Base-by-base conservation (phyloP, 495 filamentous ascomycete genomes). In the Penicillium subrubescens region DNA sequence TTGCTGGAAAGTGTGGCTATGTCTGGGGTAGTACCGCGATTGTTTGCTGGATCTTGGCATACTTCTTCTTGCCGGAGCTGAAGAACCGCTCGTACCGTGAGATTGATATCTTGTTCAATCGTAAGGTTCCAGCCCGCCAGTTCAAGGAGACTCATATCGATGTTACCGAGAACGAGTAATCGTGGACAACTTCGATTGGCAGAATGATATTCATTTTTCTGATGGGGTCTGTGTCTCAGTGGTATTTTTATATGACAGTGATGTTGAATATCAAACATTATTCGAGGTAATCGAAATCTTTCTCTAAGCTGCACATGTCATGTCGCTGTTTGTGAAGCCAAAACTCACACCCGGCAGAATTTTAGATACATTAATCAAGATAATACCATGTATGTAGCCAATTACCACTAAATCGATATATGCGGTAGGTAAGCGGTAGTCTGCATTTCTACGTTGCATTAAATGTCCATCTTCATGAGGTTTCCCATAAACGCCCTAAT, bases 161-260 rank as follows among this genome's bases (percentile, higher is more conserved):
- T 64, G 71, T 83, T 46, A 60, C 77, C n/a, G 83, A 83, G 25
- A 80, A 86, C 61, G 82, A 85, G 76, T 83, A 81, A 57, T 25
- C 4, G 25, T 4, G 21, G 44, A 11, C 2, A 48, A 5, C 1
- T 12, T 4, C 44, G 8, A 12, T 48, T 48, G 8, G 21, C 19
- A 25, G 52, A 41, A 19, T n/a, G 51, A 12, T 11, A 33, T 25
- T 15, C 2, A 12, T 31, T 19, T 33, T 19, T 12, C 8, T 23
- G 3, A 5, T 25, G 10, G 3, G 8, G 2, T 21, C 0, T 25
- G 21, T 44, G n/a, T 21, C 19, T 44, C 8, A 8, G 14, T 21
- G 3, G 10, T 8, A 44, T 44, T 1, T 21, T 7, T 2, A 7
- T 21, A 44, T 44, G 17, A 10, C n/a, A 0, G 19, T 21, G 15